Base-by-base conservation (phyloP, 108 stramenopile genomes). In the Craspedostauros australis region DNA sequence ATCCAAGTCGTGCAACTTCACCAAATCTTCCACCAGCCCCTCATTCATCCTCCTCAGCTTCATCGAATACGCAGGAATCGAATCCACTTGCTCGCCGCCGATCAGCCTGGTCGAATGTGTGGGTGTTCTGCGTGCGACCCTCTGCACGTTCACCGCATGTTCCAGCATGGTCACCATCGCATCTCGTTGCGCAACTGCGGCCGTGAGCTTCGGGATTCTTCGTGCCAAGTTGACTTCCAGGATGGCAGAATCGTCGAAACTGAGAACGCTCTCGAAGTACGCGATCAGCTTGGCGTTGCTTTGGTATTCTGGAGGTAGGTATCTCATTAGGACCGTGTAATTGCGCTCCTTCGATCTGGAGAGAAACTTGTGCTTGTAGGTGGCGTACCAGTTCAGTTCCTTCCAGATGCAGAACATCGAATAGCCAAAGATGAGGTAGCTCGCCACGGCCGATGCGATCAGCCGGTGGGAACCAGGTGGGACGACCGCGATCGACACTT, bases 311-410 rank as follows among this genome's bases (percentile, higher is more conserved):
- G 22, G 4, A 3, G 78, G 69, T 23, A 86, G 53, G 28, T 73
- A 66, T 6, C 26, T 24, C n/a, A n/a, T n/a, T n/a, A n/a, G n/a
- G n/a, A 64, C 24, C 0, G 69, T 46, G 39, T 66, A 70, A 41
- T 84, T 76, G 23, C 78, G 60, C 2, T 68, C 50, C 26, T 55
- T 43, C 32, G 21, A 27, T 18, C 60, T 39, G 5, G 50, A 30
- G 0, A 76, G 44, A 34, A 69, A 77, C 12, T 47, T 44, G 26
- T 79, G 82, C 1, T 78, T 39, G 14, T 60, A 42, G 0, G 61
- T 34, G 21, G 47, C 77, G 62, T 72, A 77, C 76, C 80, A 81
- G 5, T 77, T 54, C 32, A 76, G 68, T 39, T 81, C 80, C 25
- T 64, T 42, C 9, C 58, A 62, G 3, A 77, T 72, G 1, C 74